phyloP scores from a whole-genome alignment of 257 asterid genomes.

The Fraxinus excelsior region DNA sequence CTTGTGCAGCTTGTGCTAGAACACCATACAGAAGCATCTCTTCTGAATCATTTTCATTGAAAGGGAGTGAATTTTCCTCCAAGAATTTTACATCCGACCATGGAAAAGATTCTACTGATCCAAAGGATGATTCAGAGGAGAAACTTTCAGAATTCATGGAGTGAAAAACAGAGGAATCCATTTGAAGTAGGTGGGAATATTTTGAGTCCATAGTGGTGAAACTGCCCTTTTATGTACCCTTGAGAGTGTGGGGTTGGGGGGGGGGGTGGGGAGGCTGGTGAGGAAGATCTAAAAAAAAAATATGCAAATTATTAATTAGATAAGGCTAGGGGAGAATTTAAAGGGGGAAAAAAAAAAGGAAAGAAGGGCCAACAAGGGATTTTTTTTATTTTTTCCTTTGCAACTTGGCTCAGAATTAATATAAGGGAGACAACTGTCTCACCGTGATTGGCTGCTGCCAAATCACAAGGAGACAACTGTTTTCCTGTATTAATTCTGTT shows the following conservation, averaged over 20 bases:
- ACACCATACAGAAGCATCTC: slow-evolving; percentile 54
- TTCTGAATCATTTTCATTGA: slow-evolving; percentile 49
- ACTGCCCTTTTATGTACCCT: slow-evolving; percentile 30
- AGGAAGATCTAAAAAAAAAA: no score
- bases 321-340: not conserved
- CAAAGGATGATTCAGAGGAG: slow-evolving; percentile 37
- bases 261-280: no score
- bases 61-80: slow-evolving; percentile 36
- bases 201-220: slow-evolving; percentile 19
- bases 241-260: not conserved
- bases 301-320: no score
- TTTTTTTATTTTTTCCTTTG: no score
- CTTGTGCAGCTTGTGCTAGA: slow-evolving; percentile 30
- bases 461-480: no score
- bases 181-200: not conserved
- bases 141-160: slow-evolving; percentile 26
- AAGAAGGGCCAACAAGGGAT: not conserved
- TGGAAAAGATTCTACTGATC: slow-evolving; percentile 26
- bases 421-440: no score
- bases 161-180: slow-evolving; percentile 39
- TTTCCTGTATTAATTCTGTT: no score
- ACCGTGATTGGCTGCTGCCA: no score
- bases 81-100: slow-evolving; percentile 16
- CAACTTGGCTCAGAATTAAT: no score
- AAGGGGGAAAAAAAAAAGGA: not conserved